Base-by-base conservation (phyloP, 2,329 filamentous ascomycete genomes). In the Fusarium longipes region DNA sequence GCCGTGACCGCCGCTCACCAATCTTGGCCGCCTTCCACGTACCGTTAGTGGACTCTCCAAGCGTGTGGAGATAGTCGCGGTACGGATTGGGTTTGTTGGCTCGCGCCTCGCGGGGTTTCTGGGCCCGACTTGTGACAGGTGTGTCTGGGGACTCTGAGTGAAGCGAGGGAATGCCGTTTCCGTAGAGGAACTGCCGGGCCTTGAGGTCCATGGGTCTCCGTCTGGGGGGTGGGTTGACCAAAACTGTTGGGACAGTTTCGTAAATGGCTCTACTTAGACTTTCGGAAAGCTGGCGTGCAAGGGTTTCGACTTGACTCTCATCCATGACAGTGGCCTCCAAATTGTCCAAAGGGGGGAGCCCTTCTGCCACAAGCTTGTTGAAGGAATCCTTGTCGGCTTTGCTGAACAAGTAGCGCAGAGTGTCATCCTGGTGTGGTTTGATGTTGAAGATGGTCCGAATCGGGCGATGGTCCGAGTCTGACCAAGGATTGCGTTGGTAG, bases 391-490 rank as follows among this genome's bases (percentile, higher is more conserved):
- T 22, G 4, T 18, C 6, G 2, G 40, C 24, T 3, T 38, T 14
- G 8, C 18, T 15, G 25, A 24, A 62, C 3, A 25, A 24, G 8
- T 20, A 47, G 1, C 8, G 3, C 2, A 51, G 9, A 5, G 3
- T 32, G 5, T 10, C 14, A 8, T 45, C 35, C 20, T 40, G 44
- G 14, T 5, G 5, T 6, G 29, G 17, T n/a, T 30, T 5, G 10
- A 45, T 17, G 12, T 36, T 17, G 18, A 62, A 15, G 1, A 22
- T 20, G 0, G 53, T 61, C 20, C 49, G 27, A 6, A 57, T 27
- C 11, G 40, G 20, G 5, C 47, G 42, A 27, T 62, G 58, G 25
- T 62, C 58, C 6, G 33, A 42, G 3, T 51, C 20, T 15, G 32
- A 12, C 18, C 44, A 57, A 14, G 45, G 40, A 6, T 22, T 38